These are phyloP conservation scores for Geotrichum citri-aurantii DNA, from an alignment of 1,139 yeast genomes.

Conservation along the genomic window DNA sequence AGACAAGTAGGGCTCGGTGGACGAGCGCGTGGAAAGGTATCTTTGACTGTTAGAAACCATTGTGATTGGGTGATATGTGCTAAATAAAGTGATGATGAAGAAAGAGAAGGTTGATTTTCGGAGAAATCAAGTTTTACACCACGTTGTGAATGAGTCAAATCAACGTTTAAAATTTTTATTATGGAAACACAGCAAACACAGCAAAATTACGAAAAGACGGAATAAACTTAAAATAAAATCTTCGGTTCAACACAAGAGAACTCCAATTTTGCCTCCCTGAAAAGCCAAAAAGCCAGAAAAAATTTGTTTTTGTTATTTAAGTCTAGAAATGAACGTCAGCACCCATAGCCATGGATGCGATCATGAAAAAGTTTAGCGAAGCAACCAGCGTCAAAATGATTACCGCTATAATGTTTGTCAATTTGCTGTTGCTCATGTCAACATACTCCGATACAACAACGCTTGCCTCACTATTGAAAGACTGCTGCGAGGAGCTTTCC, in stretches of 20 bases:
- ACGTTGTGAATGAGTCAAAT: background rate
- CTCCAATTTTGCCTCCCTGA: no score
- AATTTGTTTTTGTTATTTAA: background rate
- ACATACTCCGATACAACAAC: constrained; percentile 22
- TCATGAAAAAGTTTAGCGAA: constrained; percentile 65
- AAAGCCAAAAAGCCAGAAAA: background rate
- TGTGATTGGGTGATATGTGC: background rate
- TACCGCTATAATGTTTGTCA: constrained; percentile 51
- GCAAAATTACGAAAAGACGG: background rate
- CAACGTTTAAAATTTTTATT: background rate
- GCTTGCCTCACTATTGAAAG: constrained; percentile 1
- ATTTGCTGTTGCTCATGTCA: constrained; percentile 64
- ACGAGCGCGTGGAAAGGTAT: constrained; percentile 85
- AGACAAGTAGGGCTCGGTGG: constrained; percentile 49
- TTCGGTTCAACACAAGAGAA: no score
- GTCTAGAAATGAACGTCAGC: constrained; percentile 53
- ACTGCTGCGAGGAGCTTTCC: background rate
- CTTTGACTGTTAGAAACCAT: constrained; percentile 23
- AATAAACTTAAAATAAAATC: background rate
- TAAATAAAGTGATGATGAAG: background rate
- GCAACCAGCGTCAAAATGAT: constrained; percentile 68
- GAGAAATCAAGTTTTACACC: background rate
- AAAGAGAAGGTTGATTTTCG: background rate
- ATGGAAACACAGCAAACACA: background rate
- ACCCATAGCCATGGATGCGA: constrained; percentile 62